Conservation (phyloP, 2,329 filamentous ascomycete genomes). For the Aspergillus piperis region DNA sequence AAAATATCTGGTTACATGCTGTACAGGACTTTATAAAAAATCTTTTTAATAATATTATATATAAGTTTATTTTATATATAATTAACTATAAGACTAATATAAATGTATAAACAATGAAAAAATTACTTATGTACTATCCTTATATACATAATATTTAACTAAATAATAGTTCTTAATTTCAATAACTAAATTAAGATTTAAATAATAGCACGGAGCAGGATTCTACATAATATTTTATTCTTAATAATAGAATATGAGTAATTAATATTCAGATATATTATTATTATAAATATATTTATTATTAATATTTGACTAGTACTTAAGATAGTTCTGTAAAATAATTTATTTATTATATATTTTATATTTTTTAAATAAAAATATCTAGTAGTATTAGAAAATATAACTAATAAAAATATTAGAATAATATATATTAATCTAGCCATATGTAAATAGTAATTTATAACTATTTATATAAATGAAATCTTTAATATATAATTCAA, state of each 20-base stretch:
- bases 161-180: too few relatives aligned
- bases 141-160: not conserved
- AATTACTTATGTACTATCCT: not conserved
- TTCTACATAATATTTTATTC: not conserved
- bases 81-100: conserved; percentile 3
- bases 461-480: too few relatives aligned
- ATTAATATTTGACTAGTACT: not conserved
- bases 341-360: not conserved
- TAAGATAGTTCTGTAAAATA: not conserved
- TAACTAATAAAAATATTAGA: not conserved
- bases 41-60: not conserved
- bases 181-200: too few relatives aligned
- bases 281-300: not conserved
- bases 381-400: not conserved
- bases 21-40: not conserved
- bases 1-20: not conserved
- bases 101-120: not conserved
- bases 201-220: not conserved
- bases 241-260: not conserved
- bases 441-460: not conserved
- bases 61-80: conserved; percentile 7
- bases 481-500: too few relatives aligned
- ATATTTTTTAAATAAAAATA: not conserved
- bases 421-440: not conserved
- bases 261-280: not conserved